Percentiles rank a stretch among this genome's conserved stretches.
These are phyloP conservation scores for Aspergillus piperis DNA, from an alignment of 2,329 filamentous ascomycete species.

Conservation along the genomic window DNA sequence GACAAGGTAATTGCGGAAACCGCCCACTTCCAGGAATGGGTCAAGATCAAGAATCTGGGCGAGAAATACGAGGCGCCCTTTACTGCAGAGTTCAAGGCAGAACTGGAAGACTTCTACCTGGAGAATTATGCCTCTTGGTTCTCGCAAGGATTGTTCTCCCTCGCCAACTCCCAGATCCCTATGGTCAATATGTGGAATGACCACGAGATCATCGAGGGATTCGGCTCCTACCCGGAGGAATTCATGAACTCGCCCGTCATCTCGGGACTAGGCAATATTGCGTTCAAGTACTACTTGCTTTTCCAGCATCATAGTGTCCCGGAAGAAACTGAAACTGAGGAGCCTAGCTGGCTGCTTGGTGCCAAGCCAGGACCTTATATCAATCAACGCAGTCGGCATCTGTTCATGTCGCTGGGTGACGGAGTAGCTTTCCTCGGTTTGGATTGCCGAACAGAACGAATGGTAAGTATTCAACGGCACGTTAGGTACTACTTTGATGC, in stretches of 20 bases:
- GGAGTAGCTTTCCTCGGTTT: conserved; percentile 81
- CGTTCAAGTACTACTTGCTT: conserved; percentile 98
- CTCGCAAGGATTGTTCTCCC: conserved; percentile 88
- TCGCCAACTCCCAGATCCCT: conserved; percentile 90
- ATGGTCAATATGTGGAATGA: conserved; percentile 99
- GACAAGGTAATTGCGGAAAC: conserved; percentile 78
- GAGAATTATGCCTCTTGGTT: conserved; percentile 93
- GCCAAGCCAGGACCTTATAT: conserved; percentile 84
- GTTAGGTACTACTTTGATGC: conserved; percentile 4
- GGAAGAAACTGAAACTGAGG: conserved; percentile 76
- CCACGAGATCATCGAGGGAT: conserved; percentile 89
- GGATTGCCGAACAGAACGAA: conserved; percentile 89
- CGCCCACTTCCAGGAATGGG: conserved; percentile 77
- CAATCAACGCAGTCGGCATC: conserved; percentile 75
- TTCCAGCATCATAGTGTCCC: conserved; percentile 93
- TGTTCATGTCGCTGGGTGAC: conserved; percentile 81
- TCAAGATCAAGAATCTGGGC: conserved; percentile 73
- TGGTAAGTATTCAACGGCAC: conserved; percentile 41
- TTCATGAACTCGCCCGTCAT: conserved; percentile 93
- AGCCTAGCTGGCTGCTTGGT: conserved; percentile 91
- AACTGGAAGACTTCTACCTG: conserved; percentile 86
- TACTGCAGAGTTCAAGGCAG: conserved; percentile 77
- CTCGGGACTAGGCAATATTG: conserved; percentile 82
- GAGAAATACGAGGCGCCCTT: conserved; percentile 80
- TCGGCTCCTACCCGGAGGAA: conserved; percentile 85